Evolutionary conservation across 163 green algal species (phyloP), one percentile per base, ranked within the genome.

Genomic region (Volvox carteri): DNA sequence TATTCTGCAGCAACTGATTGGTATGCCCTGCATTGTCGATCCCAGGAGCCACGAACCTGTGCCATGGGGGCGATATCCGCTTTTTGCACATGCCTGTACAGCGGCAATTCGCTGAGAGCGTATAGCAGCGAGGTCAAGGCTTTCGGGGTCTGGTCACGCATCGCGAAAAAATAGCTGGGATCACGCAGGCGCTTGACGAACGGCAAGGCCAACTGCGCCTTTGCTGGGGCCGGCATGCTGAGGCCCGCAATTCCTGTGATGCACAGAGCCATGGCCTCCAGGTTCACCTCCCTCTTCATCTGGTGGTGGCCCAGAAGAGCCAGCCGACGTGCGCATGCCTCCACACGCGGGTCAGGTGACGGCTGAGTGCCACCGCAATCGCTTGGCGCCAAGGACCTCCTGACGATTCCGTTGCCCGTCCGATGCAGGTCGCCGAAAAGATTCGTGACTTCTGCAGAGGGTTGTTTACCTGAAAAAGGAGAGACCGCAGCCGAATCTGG

Each of bases 21-120:
- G n/a, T n/a, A n/a, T n/a, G n/a, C n/a, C n/a, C n/a, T n/a, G n/a
- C n/a, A n/a, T n/a, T n/a, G n/a, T n/a, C n/a, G n/a, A n/a, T n/a
- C n/a, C n/a, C n/a, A n/a, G n/a, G n/a, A n/a, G n/a, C n/a, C 35
- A 75, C 46, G 30, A 28, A 68, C 75, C 75, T 84, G 75, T 16
- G n/a, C 30, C 9, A 50, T 21, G 8, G 25, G 50, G 19, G n/a
- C 18, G n/a, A 72, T 35, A 8, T 85, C 52, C 37, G 19, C 4
- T 8, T 11, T 33, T 25, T 72, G 5, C 52, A 65, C 6, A 44
- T 80, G 23, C 1, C 44, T 39, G 11, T 65, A 21, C 42, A 44
- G n/a, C 1, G 12, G 54, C 54, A 86, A 39, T 56, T 75, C 56
- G 3, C 78, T 39, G 23, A 86, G 12, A 37, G 54, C 56, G 23